A percentile compares a stretch with the other conserved stretches of the same genome.
Conservation (phyloP, 257 asterid species). For the Solanum virginianum region DNA sequence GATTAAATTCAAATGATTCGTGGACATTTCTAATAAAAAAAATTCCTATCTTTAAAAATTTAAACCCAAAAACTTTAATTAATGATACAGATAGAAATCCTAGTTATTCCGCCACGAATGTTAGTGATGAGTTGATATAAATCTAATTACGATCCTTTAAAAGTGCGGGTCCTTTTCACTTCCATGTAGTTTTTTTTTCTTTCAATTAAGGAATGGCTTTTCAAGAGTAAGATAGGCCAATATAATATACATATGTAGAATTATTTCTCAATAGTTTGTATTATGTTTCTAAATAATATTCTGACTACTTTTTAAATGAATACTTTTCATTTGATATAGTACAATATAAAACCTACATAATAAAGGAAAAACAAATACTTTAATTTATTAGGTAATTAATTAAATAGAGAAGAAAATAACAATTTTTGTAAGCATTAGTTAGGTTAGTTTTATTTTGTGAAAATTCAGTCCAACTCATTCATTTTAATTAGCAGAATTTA, state of each 20-base stretch:
- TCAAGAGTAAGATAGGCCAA: not conserved
- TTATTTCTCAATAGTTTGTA: not conserved
- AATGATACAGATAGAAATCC: fast-evolving
- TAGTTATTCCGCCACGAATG: not conserved
- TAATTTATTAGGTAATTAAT: not conserved
- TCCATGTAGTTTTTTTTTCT: not conserved
- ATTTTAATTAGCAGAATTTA: not conserved
- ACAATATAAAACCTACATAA: not conserved
- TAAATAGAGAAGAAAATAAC: not conserved
- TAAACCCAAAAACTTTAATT: fast-evolving
- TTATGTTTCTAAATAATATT: not conserved
- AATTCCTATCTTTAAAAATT: not conserved
- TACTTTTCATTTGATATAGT: not conserved
- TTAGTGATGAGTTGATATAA: not conserved
- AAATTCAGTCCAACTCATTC: too few species aligned
- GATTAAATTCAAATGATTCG: too few species aligned
- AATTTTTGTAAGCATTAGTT: not conserved
- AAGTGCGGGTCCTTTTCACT: not conserved
- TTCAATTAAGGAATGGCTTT: not conserved
- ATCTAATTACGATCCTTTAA: not conserved
- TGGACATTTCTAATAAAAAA: not conserved
- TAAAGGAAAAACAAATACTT: not conserved
- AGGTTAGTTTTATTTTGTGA: too few species aligned
- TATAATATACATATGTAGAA: not conserved
- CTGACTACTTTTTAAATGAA: not conserved